A percentile compares a stretch with the other conserved stretches of the same genome.
Evolutionary conservation across 768 basidiomycete genomes (phyloP).

Genomic region (Trametes cinnabarina): DNA sequence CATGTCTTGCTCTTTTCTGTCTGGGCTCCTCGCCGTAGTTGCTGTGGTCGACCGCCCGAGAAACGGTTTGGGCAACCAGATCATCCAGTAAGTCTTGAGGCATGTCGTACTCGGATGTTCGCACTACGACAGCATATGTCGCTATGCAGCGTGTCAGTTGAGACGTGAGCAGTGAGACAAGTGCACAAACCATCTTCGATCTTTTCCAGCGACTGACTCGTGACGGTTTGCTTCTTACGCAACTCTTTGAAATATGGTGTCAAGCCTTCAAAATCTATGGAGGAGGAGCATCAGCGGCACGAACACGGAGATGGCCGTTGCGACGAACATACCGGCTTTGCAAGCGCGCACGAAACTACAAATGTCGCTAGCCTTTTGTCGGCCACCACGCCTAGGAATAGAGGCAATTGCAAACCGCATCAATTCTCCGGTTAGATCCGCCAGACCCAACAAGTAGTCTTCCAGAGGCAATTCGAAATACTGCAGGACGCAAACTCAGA

Average conservation of each 20-base stretch:
- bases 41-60: slow-evolving; percentile 3
- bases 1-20: slow-evolving; percentile 14
- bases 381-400: slow-evolving; percentile 64
- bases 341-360: slow-evolving; percentile 72
- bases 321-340: slow-evolving; percentile 54
- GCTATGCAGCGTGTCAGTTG: slow-evolving; percentile 38
- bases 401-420: slow-evolving; percentile 94
- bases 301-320: not conserved
- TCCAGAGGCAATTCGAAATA: slow-evolving; percentile 72
- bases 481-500: slow-evolving; percentile 38
- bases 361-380: slow-evolving; percentile 57
- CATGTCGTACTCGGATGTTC: slow-evolving; percentile 71
- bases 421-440: slow-evolving; percentile 94
- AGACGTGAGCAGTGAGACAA: not conserved
- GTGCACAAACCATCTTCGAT: slow-evolving; percentile 79
- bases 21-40: slow-evolving; percentile 11
- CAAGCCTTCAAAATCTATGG: slow-evolving; percentile 73
- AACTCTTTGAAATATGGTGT: slow-evolving; percentile 70
- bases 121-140: slow-evolving; percentile 68
- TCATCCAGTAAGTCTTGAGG: slow-evolving; percentile 68
- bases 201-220: slow-evolving; percentile 84
- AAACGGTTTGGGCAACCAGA: slow-evolving; percentile 46
- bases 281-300: not conserved
- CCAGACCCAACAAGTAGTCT: slow-evolving; percentile 90
- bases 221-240: slow-evolving; percentile 85